phyloP scores from a whole-genome alignment of 1,284 basidiomycete genomes.

The Xerocomus nothofagi region DNA sequence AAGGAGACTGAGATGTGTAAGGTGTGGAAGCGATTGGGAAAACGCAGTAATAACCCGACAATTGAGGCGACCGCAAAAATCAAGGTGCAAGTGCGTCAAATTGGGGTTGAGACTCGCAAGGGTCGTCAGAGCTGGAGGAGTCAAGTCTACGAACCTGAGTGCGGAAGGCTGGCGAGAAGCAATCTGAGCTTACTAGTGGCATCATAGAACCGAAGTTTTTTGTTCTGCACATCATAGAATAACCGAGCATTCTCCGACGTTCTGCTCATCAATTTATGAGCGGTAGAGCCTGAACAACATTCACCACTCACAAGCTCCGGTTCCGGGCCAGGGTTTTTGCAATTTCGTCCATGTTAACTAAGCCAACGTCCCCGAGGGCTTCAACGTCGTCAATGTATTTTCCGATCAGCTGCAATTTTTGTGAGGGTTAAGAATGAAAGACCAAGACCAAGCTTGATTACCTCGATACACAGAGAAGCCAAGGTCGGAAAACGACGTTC shows the following conservation, averaged over 20 bases:
- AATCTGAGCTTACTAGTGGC: conserved; percentile 66
- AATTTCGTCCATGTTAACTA: conserved; percentile 79
- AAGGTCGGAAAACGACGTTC: conserved; percentile 68
- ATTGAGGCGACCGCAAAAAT: conserved; percentile 86
- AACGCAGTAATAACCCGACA: conserved; percentile 68
- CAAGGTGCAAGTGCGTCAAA: conserved; percentile 73
- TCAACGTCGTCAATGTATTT: conserved; percentile 90
- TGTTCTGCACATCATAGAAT: conserved; percentile 79
- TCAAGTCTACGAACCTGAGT: conserved; percentile 53
- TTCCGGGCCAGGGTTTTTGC: conserved; percentile 86
- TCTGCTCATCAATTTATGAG: conserved; percentile 37
- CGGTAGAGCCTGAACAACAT: not conserved
- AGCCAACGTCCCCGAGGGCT: conserved; percentile 83
- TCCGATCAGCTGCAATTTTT: conserved; percentile 67
- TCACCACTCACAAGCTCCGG: conserved; percentile 69
- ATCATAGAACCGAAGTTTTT: conserved; percentile 80
- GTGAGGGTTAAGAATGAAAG: not conserved
- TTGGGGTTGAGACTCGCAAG: conserved; percentile 81
- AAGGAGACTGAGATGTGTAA: conserved; percentile 78
- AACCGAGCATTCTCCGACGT: conserved; percentile 77
- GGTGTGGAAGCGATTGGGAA: conserved; percentile 60
- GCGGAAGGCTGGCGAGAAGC: not conserved
- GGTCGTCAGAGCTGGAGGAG: conserved; percentile 63
- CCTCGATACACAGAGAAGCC: conserved; percentile 79
- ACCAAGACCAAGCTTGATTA: conserved; percentile 29